Base-by-base conservation (phyloP, 352 stramenopile species). In the Phytophthora quininea region DNA sequence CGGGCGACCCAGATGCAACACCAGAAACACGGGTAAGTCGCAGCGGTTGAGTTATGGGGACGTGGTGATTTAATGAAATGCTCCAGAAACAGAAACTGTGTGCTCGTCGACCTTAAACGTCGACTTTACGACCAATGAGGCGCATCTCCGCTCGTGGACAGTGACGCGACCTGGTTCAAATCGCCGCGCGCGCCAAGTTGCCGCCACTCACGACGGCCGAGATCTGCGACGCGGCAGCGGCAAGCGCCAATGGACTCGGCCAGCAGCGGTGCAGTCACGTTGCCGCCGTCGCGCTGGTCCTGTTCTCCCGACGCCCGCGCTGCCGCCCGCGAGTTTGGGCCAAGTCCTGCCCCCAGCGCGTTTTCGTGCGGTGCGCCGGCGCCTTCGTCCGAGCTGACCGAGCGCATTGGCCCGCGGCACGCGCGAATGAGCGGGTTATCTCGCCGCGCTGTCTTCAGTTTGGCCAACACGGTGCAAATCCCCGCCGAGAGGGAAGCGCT, bases 221-320 rank as follows among this genome's bases (percentile, higher is more conserved):
- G 31, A 48, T 19, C 58, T 54, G 35, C 64, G 30, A 71, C 51
- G 64, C 64, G 64, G 64, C 51, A n/a, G 11, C 19, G 19, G 10
- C 11, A 33, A 15, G 29, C 43, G 45, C 64, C 64, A 71, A 71
- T 71, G 64, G 56, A 24, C 42, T 7, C 27, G 6, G 9, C 6
- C 31, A 61, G 60, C 50, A 42, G 30, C 59, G 35, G 29, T 10
- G 24, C 37, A 38, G 59, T 54, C 50, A 46, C n/a, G 19, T 24
- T 15, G 35, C 19, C 42, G 31, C 30, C 43, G 6, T 24, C 19
- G 19, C 19, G 19, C 19, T 24, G 19, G 19, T 24, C 19, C 19
- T 24, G 19, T 24, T 24, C 19, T 24, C 19, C 19, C 19, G 19
- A 24, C 19, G 19, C 19, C 14, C 6, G 43, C 3, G 15, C 3